Base-by-base conservation (phyloP, 1,284 basidiomycete genomes). In the Rugosomyces carneus region DNA sequence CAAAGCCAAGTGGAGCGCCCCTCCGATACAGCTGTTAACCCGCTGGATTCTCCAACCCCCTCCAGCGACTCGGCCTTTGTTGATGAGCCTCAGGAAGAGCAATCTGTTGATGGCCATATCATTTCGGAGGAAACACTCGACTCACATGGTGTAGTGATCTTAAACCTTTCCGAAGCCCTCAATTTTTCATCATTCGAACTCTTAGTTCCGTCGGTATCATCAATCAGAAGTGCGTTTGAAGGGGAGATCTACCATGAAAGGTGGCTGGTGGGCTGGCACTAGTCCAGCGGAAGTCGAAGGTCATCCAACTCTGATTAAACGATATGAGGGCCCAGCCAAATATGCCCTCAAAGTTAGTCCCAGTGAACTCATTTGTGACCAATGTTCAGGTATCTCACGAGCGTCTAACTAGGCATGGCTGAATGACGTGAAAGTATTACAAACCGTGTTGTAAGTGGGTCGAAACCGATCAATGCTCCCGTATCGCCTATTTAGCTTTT, bases 191-290 rank as follows among this genome's bases (percentile, higher is more conserved):
- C 42, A 9, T 36, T 43, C 32, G 13, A 18, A 36, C 8, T 36
- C 18, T 10, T 37, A 78, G 75, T 77, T 75, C 47, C 67, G 61
- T 35, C 64, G 70, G 41, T 77, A 74, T 51, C 75, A 77, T 49
- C 73, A 72, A 44, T 72, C 72, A 0, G 69, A 78, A 11, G 58
- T 78, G 9, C 51, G 56, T 0, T 46, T 75, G 10, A 65, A 62
- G 31, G 64, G 66, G 24, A 57, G 63, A 44, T 65, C 66, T 42
- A 48, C 47, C 20, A 47, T 67, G 31, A 66, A 65, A 21, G 58
- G 62, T 16, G 70, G 69, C 1, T 78, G 76, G 72, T 78, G 75
- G 71, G 54, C 64, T 1, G 71, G 71, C 16, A 62, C 62, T 13
- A 61, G 60, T 39, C 63, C 70, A 42, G 75, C 61, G 0, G 62